Conservation (phyloP, 139 green algal genomes). For the Volvox reticuliferus region DNA sequence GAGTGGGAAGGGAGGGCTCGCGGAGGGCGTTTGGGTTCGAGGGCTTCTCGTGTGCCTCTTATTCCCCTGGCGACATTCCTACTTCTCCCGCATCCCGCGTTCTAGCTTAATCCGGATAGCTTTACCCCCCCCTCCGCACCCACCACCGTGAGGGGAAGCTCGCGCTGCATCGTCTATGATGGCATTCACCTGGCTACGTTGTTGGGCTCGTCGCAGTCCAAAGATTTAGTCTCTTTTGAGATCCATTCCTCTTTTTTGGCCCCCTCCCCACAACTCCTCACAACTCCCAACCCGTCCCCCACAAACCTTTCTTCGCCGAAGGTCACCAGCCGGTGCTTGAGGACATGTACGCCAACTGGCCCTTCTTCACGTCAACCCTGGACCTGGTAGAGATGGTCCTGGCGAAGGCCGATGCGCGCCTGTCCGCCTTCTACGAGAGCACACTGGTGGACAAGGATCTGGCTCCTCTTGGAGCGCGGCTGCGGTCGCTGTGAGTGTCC, state of each 20-base stretch:
- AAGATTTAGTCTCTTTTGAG: too few relatives aligned
- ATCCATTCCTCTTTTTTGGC: not conserved
- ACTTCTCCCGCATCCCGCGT: too few relatives aligned
- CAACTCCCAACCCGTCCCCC: not conserved
- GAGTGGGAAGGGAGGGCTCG: not conserved
- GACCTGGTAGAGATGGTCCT: conserved; percentile 99
- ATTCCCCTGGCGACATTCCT: too few relatives aligned
- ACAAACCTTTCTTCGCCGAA: not conserved
- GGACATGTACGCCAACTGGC: conserved; percentile 97
- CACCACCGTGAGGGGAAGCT: too few relatives aligned
- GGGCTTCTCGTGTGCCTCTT: too few relatives aligned
- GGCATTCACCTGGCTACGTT: too few relatives aligned
- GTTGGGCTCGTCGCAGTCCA: too few relatives aligned
- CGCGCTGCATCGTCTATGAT: too few relatives aligned
- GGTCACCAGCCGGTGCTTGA: conserved; percentile 70
- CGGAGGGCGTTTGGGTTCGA: too few relatives aligned
- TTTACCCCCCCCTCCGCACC: too few relatives aligned
- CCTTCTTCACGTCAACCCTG: conserved; percentile 96
- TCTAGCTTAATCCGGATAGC: too few relatives aligned
- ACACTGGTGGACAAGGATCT: conserved; percentile 48
- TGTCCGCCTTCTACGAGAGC: conserved; percentile 79
- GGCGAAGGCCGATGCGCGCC: conserved; percentile 82
- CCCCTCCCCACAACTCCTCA: not conserved
- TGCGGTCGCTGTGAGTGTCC: conserved; percentile 53
- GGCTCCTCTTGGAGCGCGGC: conserved; percentile 51